Evolutionary conservation across 306 rosid genomes (phyloP), one percentile per base, ranked within the genome.

Genomic region (Quercus gilva): DNA sequence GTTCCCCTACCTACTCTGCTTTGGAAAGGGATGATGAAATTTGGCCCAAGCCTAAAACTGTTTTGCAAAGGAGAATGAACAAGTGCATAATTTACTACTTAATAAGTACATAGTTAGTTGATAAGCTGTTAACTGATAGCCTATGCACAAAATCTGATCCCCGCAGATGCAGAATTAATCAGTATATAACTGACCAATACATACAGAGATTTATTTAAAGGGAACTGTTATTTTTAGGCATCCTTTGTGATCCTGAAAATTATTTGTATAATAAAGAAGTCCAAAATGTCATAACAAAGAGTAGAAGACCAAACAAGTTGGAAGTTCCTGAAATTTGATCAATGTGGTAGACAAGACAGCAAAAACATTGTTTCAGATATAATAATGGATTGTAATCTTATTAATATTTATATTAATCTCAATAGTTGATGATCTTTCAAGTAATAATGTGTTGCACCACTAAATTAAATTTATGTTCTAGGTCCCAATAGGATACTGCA

Each of bases 221-320:
- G 33, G 86, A 80, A 94, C 97, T 91, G 83, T 58, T 78, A 28
- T 81, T 5, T 58, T 5, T 58, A 87, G 79, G 78, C 98, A 93
- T 68, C 57, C 82, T 78, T 76, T 92, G 90, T 94, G 98, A 63
- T 91, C 97, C 98, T 94, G 84, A 65, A 76, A 91, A 72, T 35
- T 43, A 69, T 74, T 52, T 58, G 57, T 45, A 69, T 56, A 41
- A 33, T 5, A 5, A 33, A 33, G 37, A 5, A 33, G 37, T 33
- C 37, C 37, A 33, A 33, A 33, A 33, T 33, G 37, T 43, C 51
- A 43, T 43, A 43, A 7, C 3, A 7, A 43, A 10, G 11, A 43
- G 67, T 11, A 59, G 12, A 7, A 63, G 59, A 23, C 58, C 2
- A 49, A 64, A 19, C 25, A 78, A 45, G 55, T 35, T 71, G 45